Percentiles rank a stretch among this genome's conserved stretches.
phyloP scores from a whole-genome alignment of 202 grass and related monocot species.

The Schoenoplectus tabernaemontani region DNA sequence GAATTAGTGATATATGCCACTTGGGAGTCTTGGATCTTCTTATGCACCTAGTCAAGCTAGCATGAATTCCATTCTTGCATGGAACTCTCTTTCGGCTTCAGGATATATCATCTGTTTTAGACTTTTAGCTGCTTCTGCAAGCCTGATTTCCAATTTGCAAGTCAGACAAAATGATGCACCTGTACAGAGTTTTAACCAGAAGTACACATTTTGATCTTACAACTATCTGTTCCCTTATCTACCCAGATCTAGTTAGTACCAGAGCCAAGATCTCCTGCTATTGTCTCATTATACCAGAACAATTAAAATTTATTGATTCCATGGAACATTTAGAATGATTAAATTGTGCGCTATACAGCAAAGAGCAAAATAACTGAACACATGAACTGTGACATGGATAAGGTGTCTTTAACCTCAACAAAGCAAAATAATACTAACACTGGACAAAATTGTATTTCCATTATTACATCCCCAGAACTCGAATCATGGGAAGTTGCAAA shows the following conservation, averaged over 20 bases:
- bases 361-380: neutral
- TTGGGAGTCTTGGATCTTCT: too few relatives aligned
- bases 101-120: neutral
- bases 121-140: neutral
- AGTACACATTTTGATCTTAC: neutral
- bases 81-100: neutral
- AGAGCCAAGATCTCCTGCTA: neutral
- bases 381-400: too few relatives aligned
- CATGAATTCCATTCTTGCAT: neutral
- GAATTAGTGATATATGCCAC: too few relatives aligned
- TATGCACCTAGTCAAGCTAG: too few relatives aligned
- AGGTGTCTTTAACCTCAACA: neutral
- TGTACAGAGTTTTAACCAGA: neutral
- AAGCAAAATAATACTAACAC: neutral
- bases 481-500: neutral
- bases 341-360: neutral
- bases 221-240: neutral
- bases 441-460: neutral
- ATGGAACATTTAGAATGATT: neutral
- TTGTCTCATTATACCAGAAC: neutral
- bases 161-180: neutral
- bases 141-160: neutral
- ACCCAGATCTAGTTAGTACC: neutral
- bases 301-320: neutral
- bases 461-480: conserved; percentile 20